Conservation (phyloP, 2,329 filamentous ascomycete genomes). For the Trichoderma hamatum region DNA sequence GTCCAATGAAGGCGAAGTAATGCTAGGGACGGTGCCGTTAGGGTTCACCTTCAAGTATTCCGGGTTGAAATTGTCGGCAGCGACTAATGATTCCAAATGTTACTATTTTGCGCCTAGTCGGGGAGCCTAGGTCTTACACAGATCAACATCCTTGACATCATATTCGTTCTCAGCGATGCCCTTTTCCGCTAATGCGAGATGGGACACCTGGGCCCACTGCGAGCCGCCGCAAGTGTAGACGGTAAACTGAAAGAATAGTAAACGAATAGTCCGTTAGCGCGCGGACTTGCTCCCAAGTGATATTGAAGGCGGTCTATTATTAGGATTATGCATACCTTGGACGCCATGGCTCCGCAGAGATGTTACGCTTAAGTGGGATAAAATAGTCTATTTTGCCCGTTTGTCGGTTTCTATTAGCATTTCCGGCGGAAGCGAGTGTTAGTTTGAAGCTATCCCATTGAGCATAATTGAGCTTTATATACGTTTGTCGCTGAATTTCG, state of each 20-base stretch:
- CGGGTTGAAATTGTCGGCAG: constrained; percentile 29
- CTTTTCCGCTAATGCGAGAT: constrained; percentile 31
- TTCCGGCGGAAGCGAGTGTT: background rate
- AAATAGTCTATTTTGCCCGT: background rate
- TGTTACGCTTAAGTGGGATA: background rate
- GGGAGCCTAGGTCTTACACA: constrained; percentile 2
- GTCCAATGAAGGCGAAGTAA: constrained; percentile 27
- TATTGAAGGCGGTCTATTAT: too few relatives aligned
- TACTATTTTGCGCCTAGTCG: background rate
- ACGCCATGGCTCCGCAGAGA: background rate
- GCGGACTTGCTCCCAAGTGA: background rate
- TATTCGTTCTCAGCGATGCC: constrained; percentile 29
- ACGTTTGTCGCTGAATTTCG: background rate
- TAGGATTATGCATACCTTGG: background rate
- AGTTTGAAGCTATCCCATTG: background rate
- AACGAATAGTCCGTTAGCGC: background rate
- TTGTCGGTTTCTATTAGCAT: background rate
- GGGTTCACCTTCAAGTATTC: constrained; percentile 31
- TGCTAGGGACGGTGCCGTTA: constrained; percentile 30
- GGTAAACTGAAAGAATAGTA: constrained; percentile 25
- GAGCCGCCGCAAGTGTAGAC: constrained; percentile 30
- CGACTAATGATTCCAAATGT: background rate
- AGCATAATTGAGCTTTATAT: background rate
- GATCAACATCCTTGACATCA: constrained; percentile 27
- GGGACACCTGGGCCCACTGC: constrained; percentile 31